Base-by-base conservation (phyloP, 805 yeast genomes). In the Candida chilensis region DNA sequence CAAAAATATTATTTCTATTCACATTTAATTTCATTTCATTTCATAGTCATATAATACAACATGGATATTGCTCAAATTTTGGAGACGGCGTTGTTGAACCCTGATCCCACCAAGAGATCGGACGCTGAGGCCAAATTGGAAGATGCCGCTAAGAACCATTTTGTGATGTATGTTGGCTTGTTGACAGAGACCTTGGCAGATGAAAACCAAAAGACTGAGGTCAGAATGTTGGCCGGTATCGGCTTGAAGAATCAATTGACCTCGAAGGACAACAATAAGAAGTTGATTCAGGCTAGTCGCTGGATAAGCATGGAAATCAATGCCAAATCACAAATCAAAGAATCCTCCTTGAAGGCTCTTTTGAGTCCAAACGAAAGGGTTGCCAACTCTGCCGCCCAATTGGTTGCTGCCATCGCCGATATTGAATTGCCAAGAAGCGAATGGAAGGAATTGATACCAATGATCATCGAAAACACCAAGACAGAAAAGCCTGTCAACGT, bases 391-490 rank as follows among this genome's bases (percentile, higher is more conserved):
- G 80, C 90, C 16, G 95, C 98, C 16, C 96, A 90, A 62, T 67
- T 90, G 40, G 90, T 92, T 30, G 95, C 97, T 20, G 94, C 96
- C 8, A 84, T 92, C 44, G 98, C 96, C n/a, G 90, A 80, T 39
- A 84, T 90, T 34, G 98, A 92, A 53, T 67, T 92, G 39, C 96
- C 96, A 27, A 63, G 80, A 38, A 68, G 69, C 39, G 85, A 81
- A 48, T 92, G 98, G 98, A 77, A 80, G 17, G 90, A 82, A 37
- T 68, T 92, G 47, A 84, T 90, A 60, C 73, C 78, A 32, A 71
- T 73, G 25, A 80, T 92, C 47, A 90, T 92, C 28, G 86, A 81
- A 38, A 85, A 86, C 56, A 92, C 97, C 19, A 76, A 75, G 45
- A 65, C 81, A 5, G 85, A 78, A 29, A 78, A 79, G 47, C 82